Base-by-base conservation (phyloP, 306 rosid genomes). In the Fagus crenata region DNA sequence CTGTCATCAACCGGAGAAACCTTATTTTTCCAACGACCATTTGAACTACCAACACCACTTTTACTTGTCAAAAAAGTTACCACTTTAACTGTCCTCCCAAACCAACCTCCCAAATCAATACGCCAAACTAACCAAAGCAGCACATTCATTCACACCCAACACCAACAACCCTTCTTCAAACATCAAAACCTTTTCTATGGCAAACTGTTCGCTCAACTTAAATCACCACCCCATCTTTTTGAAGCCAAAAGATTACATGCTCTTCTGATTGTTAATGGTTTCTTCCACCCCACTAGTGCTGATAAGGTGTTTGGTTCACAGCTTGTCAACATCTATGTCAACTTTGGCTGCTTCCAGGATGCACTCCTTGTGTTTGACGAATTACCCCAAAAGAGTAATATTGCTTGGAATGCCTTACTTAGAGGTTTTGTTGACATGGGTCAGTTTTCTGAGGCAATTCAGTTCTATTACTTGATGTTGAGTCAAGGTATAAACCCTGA, bases 381-480 rank as follows among this genome's bases (percentile, higher is more conserved):
- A 70, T 70, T 86, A 0, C 84, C 82, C 72, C 60, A 6, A 43
- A 86, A 81, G 51, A 31, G 76, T 71, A 72, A 68, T 67, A 43
- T 86, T 49, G 87, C 82, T 72, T 86, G 76, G 84, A 84, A 86
- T 55, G 78, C 87, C 32, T 75, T 86, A 1, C 85, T 86, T 51
- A 69, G 86, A 53, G 84, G 70, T 14, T 43, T 86, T 1, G 58
- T 86, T 8, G 11, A 36, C 54, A 76, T 12, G 31, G 68, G 78
- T 17, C 68, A 73, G 37, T 0, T 67, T 67, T 32, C 11, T 35
- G 31, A 67, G 12, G 71, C 71, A 39, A 67, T 67, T 67, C 28
- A 67, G 2, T 67, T 67, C 49, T 67, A 35, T 67, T 4, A 67
- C 42, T 67, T 6, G 1, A 67, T 67, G 71, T 11, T 67, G 2